Evolutionary conservation across 345 rosid genomes (phyloP), one percentile per base, ranked within the genome.

Genomic region (Iberis pinnata): DNA sequence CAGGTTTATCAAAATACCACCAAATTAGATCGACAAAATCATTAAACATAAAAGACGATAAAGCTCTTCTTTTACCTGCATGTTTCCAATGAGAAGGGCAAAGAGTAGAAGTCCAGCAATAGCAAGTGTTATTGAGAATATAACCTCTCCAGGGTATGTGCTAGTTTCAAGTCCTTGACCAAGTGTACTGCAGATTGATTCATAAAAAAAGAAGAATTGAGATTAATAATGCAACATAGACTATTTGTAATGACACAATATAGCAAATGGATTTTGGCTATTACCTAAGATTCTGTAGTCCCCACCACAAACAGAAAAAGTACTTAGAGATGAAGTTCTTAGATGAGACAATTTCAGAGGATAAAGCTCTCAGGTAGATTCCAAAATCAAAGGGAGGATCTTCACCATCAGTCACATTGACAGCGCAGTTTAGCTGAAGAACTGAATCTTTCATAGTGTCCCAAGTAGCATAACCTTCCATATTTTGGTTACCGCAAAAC

Each of bases 281-380:
- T 43, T 53, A 92, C 98, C 98, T 92, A 58, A 92, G 75, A 72
- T 92, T 92, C 72, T 88, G 97, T 24, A 92, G 76, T 8, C 98
- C 98, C 98, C 98, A 92, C 98, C 98, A 92, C 53, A 88, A 80
- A 60, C 95, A 92, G 49, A 76, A 88, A 60, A 80, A 85, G 61
- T 75, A 92, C 49, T 92, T 92, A 0, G 96, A 65, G 57, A 85
- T 32, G 64, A 92, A 92, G 18, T 75, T 72, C 67, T 60, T 81
- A 41, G 93, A 81, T 16, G 94, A 70, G 56, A 82, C 82, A 32
- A 88, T 67, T 12, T 72, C 81, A 24, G 95, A 88, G 25, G 89
- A 64, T 27, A 92, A 67, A 17, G 93, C 97, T 6, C 75, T 66
- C 12, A 39, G 14, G 49, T 55, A 92, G 70, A 92, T 92, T 56